These are phyloP conservation scores for Ustilago lituana DNA, from an alignment of 1,284 basidiomycete genomes.

Conservation along the genomic window DNA sequence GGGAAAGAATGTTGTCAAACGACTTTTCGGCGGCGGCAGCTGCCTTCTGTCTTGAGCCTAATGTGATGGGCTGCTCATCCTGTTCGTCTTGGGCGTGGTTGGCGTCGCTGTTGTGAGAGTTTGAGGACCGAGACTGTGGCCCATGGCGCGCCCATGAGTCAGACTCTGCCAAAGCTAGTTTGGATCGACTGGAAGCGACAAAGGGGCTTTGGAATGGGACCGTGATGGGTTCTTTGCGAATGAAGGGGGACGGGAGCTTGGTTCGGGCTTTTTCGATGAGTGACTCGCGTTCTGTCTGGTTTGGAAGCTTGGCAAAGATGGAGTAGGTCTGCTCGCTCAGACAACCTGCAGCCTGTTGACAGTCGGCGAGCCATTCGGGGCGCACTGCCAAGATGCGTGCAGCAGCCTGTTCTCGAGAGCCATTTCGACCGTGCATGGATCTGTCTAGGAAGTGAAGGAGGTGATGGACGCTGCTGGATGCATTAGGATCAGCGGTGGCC, in stretches of 20 bases:
- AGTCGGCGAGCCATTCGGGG: slow-evolving; percentile 89
- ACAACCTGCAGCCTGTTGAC: slow-evolving; percentile 74
- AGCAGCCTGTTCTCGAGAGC: slow-evolving; percentile 72
- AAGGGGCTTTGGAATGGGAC: slow-evolving; percentile 30
- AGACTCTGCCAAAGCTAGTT: slow-evolving; percentile 5
- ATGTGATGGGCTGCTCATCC: slow-evolving; percentile 34
- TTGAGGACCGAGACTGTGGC: not conserved
- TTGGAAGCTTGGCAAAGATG: slow-evolving; percentile 37
- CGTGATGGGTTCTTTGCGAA: slow-evolving; percentile 12
- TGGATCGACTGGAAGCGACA: slow-evolving; percentile 20
- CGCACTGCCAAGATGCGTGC: slow-evolving; percentile 79
- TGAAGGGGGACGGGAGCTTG: slow-evolving; percentile 42
- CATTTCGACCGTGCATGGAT: slow-evolving; percentile 73
- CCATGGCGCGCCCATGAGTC: slow-evolving; percentile 1
- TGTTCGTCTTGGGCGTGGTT: slow-evolving; percentile 9
- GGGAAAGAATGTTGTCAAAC: slow-evolving; percentile 41
- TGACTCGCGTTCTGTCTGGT: slow-evolving; percentile 9
- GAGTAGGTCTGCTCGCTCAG: slow-evolving; percentile 52
- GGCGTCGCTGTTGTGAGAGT: not conserved
- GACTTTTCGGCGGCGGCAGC: slow-evolving; percentile 45
- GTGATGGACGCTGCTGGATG: slow-evolving; percentile 70
- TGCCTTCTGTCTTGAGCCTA: slow-evolving; percentile 39
- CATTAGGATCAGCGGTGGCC: slow-evolving; percentile 70
- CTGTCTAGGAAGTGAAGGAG: slow-evolving; percentile 44
- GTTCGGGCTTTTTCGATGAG: slow-evolving; percentile 23